A percentile compares a stretch with the other conserved stretches of the same genome.
Conservation (phyloP, 2,329 filamentous ascomycete genomes). For the Colletotrichum spinosum region DNA sequence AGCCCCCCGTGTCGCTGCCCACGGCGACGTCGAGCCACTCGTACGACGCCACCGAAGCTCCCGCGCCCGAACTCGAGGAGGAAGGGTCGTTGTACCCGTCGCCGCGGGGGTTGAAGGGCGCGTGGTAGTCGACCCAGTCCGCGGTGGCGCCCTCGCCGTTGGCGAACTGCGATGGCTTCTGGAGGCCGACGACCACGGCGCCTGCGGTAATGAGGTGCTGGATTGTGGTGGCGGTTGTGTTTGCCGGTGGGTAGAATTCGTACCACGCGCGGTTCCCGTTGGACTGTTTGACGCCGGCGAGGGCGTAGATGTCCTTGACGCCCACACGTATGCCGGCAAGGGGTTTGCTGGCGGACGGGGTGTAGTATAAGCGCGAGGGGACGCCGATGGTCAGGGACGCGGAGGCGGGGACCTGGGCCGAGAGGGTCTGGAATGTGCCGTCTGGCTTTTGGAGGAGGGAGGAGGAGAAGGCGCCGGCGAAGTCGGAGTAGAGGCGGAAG, state of each 20-base stretch:
- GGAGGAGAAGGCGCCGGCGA: constrained; percentile 46
- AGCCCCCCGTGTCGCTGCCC: constrained; percentile 58
- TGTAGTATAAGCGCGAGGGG: constrained; percentile 70
- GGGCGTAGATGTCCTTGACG: constrained; percentile 72
- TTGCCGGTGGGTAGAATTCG: constrained; percentile 60
- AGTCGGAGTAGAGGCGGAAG: constrained; percentile 51
- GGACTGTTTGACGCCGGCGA: constrained; percentile 64
- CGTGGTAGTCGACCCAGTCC: constrained; percentile 54
- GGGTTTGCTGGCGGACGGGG: constrained; percentile 63
- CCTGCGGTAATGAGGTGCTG: constrained; percentile 69
- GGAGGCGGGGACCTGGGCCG: constrained; percentile 45
- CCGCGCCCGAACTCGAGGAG: constrained; percentile 49
- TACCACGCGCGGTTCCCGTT: constrained; percentile 69
- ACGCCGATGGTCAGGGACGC: constrained; percentile 56
- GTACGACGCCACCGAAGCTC: constrained; percentile 53
- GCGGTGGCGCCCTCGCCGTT: constrained; percentile 55
- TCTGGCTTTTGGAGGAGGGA: constrained; percentile 46
- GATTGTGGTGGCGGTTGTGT: constrained; percentile 61
- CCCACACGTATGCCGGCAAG: constrained; percentile 70
- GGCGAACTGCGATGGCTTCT: constrained; percentile 59
- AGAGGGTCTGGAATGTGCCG: constrained; percentile 47
- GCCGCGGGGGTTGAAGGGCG: constrained; percentile 57
- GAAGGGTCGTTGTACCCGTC: constrained; percentile 61
- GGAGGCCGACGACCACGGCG: constrained; percentile 60
- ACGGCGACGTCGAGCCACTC: constrained; percentile 58